A percentile compares a stretch with the other conserved stretches of the same genome.
Evolutionary conservation across 441 rosid genomes (phyloP).

Genomic region (Erodium chrysanthum): DNA sequence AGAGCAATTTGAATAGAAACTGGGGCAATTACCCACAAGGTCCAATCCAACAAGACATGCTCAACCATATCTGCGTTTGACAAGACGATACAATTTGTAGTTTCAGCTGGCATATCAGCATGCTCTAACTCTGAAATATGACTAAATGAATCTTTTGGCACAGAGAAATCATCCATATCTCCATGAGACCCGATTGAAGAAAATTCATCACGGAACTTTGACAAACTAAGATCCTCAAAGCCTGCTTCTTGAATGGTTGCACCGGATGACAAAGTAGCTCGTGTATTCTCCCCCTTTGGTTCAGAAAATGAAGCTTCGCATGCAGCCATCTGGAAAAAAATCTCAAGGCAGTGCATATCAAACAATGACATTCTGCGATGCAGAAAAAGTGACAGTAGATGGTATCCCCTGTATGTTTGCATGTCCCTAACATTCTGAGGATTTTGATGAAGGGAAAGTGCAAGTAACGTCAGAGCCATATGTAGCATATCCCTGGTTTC

Average conservation of each 20-base stretch:
- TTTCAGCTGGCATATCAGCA: slow-evolving; percentile 70
- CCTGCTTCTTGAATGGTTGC: slow-evolving; percentile 53
- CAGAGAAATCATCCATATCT: slow-evolving; percentile 93
- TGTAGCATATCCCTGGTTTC: slow-evolving; percentile 96
- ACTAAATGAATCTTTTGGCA: slow-evolving; percentile 79
- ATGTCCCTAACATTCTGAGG: slow-evolving; percentile 94
- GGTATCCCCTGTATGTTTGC: slow-evolving; percentile 97
- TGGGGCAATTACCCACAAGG: slow-evolving; percentile 91
- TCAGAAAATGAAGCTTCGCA: slow-evolving; percentile 98
- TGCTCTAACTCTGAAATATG: slow-evolving; percentile 93
- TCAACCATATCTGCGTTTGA: slow-evolving; percentile 99
- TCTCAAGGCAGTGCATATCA: slow-evolving; percentile 97
- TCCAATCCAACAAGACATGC: slow-evolving; percentile 99
- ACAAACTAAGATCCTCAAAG: slow-evolving; percentile 73
- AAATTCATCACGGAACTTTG: slow-evolving; percentile 76
- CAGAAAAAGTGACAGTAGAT: slow-evolving; percentile 90
- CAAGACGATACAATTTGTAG: slow-evolving; percentile 94
- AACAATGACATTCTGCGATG: slow-evolving; percentile 80
- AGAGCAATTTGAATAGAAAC: slow-evolving; percentile 89
- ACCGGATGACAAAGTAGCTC: slow-evolving; percentile 36
- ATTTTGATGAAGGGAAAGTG: slow-evolving; percentile 91
- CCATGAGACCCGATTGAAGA: slow-evolving; percentile 94
- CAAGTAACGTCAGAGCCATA: slow-evolving; percentile 88
- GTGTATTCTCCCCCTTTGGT: slow-evolving; percentile 55
- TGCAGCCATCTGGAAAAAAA: slow-evolving; percentile 97